These are phyloP conservation scores for Delitschia confertaspora DNA, from an alignment of 495 filamentous ascomycete species.

Conservation along the genomic window DNA sequence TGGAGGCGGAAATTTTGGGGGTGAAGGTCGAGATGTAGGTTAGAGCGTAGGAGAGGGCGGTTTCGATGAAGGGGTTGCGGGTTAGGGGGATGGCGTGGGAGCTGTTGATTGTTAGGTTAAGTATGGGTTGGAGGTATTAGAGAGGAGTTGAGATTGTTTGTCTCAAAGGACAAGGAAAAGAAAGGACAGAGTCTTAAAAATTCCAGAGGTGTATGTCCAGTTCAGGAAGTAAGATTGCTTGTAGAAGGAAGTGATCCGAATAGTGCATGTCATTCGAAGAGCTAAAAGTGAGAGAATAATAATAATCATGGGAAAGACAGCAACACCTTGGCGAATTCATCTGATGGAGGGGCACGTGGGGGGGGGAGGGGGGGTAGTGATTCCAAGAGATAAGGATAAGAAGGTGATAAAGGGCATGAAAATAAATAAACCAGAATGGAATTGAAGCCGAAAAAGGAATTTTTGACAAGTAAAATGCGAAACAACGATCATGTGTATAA, in stretches of 20 bases:
- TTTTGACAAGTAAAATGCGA: not conserved
- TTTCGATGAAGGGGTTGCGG: conserved; percentile 82
- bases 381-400: conserved; percentile 1
- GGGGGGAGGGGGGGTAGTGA: too few relatives aligned
- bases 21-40: conserved; percentile 57
- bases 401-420: not conserved
- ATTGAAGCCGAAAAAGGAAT: conserved; percentile 1
- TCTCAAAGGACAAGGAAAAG: not conserved
- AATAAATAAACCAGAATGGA: not conserved
- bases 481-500: too few relatives aligned
- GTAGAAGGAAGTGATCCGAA: not conserved
- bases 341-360: too few relatives aligned
- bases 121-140: not conserved
- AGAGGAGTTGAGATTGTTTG: conserved; percentile 3
- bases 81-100: conserved; percentile 28
- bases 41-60: conserved; percentile 75
- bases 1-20: conserved; percentile 55
- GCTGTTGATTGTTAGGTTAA: conserved; percentile 6
- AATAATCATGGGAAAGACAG: not conserved
- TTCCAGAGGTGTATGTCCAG: too few relatives aligned
- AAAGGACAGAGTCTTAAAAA: not conserved
- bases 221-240: not conserved
- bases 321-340: not conserved
- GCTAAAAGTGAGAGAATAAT: not conserved
- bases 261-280: not conserved